Evolutionary conservation across 768 basidiomycete species (phyloP).

Genomic region (Boletus subcaerulescens): DNA sequence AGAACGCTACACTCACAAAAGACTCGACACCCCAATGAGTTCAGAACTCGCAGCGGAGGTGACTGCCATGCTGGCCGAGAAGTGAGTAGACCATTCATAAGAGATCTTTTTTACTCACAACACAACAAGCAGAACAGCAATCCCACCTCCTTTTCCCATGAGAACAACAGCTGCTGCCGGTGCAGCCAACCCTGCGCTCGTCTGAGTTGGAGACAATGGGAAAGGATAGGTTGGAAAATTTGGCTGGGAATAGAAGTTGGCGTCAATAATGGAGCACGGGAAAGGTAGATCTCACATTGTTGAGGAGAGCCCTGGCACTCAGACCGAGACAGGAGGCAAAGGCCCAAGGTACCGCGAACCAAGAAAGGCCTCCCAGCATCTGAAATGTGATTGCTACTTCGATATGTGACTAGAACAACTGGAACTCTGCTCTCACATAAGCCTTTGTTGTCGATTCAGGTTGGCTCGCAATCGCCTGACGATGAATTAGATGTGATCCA

Average conservation of each 20-base stretch:
- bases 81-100: neutral
- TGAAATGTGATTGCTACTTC: slow-evolving; percentile 10
- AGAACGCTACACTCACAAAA: slow-evolving; percentile 35
- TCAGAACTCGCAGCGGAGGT: slow-evolving; percentile 46
- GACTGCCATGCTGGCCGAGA: slow-evolving; percentile 39
- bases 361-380: slow-evolving; percentile 55
- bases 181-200: slow-evolving; percentile 44
- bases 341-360: neutral
- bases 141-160: slow-evolving; percentile 44
- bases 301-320: slow-evolving; percentile 36
- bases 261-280: neutral
- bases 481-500: no score
- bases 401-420: no score
- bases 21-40: slow-evolving; percentile 42
- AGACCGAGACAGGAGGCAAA: slow-evolving; percentile 48
- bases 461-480: no score
- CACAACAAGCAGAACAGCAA: slow-evolving; percentile 41
- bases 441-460: no score
- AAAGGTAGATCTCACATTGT: slow-evolving; percentile 22
- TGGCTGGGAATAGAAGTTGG: slow-evolving; percentile 31
- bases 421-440: slow-evolving; percentile 34
- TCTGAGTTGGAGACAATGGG: slow-evolving; percentile 31
- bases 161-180: slow-evolving; percentile 46
- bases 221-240: slow-evolving; percentile 53
- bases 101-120: slow-evolving; percentile 26